These are phyloP conservation scores for Seiridium unicorne DNA, from an alignment of 2,329 filamentous ascomycete genomes.

Conservation along the genomic window DNA sequence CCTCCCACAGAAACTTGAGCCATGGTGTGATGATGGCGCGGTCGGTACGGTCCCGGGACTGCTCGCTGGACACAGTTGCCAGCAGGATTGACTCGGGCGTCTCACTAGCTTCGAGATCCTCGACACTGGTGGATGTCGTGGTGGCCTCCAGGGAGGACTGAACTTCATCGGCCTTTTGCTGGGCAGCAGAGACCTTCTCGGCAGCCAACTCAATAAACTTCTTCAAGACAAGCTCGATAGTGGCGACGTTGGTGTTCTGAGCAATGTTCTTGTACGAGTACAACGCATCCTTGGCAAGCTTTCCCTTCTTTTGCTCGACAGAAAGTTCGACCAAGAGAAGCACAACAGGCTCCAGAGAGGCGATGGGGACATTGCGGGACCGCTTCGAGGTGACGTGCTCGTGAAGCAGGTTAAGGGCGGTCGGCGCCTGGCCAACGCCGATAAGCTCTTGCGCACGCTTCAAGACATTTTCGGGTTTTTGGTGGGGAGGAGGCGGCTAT, in stretches of 20 bases:
- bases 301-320: constrained; percentile 96
- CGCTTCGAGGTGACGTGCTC: constrained; percentile 99
- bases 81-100: constrained; percentile 97
- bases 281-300: constrained; percentile 95
- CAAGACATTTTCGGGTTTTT: constrained; percentile 98
- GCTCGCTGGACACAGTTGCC: constrained; percentile 95
- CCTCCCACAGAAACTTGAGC: constrained; percentile 99
- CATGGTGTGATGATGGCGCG: constrained; percentile 97
- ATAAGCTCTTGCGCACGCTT: constrained; percentile 99
- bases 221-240: constrained; percentile 96
- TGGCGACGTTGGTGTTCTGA: constrained; percentile 97
- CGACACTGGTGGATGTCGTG: constrained; percentile 71
- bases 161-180: constrained; percentile 93
- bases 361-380: constrained; percentile 95
- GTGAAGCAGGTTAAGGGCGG: constrained; percentile 91
- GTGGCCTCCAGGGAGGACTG: constrained; percentile 82
- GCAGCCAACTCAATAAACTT: constrained; percentile 97
- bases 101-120: constrained; percentile 95
- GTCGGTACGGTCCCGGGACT: constrained; percentile 95
- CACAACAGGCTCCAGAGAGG: constrained; percentile 97
- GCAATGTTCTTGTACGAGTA: constrained; percentile 99
- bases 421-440: constrained; percentile 89
- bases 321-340: constrained; percentile 94
- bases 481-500: constrained; percentile 84
- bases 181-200: constrained; percentile 91